Evolutionary conservation across 2,329 filamentous ascomycete species (phyloP), one percentile per base, ranked within the genome.

Genomic region (Claviceps sp.): DNA sequence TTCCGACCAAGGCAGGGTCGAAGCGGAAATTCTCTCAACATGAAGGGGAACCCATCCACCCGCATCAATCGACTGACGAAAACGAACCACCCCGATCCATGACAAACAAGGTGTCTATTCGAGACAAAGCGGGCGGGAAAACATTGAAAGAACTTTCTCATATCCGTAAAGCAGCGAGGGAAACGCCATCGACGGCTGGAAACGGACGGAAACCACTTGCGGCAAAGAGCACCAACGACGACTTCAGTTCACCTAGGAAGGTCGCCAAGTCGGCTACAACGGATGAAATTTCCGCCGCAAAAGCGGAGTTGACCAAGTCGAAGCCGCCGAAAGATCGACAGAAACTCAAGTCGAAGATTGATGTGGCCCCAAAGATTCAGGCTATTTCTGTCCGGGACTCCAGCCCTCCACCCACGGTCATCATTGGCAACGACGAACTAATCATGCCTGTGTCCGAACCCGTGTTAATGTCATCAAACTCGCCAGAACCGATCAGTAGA

Each of bases 1-100:
- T 55, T 11, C 47, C 52, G 47, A 52, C 59, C 41, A 81, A 76
- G 63, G 63, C 70, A 37, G 73, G 74, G 47, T 71, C 77, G 50
- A 84, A 84, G 68, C 70, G 80, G 50, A 84, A 84, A 59, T 70
- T 74, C 47, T 74, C 72, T 38, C 70, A 75, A 47, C 79, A 82
- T 17, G 79, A 82, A 44, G 34, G 5, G 13, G 44, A 37, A 17
- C 65, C 64, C 10, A 56, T 55, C 2, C 62, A 62, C 37, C 61
- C 58, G 2, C 58, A 60, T 11, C 58, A 50, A 37, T 47, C 51
- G 7, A 56, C 56, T 24, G 55, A 66, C 44, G 65, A 68, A 38
- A 68, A 68, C 45, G 53, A 59, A 16, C 51, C 56, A 3, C 56
- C 60, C 8, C 48, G 40, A 19, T 14, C 38, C 11, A 19, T 26